Evolutionary conservation across 164 flowering plant genomes (phyloP), one percentile per base, ranked within the genome.

Genomic region (Buxus sempervirens): DNA sequence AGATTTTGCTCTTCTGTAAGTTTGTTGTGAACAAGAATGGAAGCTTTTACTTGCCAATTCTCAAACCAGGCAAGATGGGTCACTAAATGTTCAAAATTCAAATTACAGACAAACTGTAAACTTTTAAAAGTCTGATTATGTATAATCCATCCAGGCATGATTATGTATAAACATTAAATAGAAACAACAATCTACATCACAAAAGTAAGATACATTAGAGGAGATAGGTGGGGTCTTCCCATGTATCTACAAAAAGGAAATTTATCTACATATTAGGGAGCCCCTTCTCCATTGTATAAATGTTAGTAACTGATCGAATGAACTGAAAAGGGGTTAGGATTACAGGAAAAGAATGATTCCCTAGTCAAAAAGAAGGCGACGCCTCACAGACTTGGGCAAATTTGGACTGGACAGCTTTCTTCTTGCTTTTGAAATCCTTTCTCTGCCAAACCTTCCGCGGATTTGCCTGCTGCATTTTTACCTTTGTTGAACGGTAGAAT

Each of bases 351-450:
- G 14, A 38, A 26, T 36, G 42, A 51, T 63, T 22, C 54, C 71
- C 70, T 80, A 88, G 41, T 71, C 78, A 68, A 90, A 90, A 72
- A 89, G 75, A 67, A 90, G 96, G 14, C 85, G 79, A 2, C 96
- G 88, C 70, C 96, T 84, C 0, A 66, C 89, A 62, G 96, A 85
- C 78, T 89, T 89, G 24, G 93, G 61, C 58, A 85, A 76, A 55
- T 66, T 81, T 5, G 82, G 15, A 55, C 73, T 73, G 19, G 76
- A 58, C 0, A 5, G 58, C 64, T 72, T 81, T 70, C 77, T 77
- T 73, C 66, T 82, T n/a, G 58, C 78, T 66, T 63, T 75, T 13
- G 72, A 58, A 48, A 67, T 38, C 6, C n/a, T 65, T 36, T 65
- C 72, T 57, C 45, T 66, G 68, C 60, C 54, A 62, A 25, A 25